Conservation (phyloP, 225 moss, liverwort and hornwort species). For the Pseudoscleropodium purum region DNA sequence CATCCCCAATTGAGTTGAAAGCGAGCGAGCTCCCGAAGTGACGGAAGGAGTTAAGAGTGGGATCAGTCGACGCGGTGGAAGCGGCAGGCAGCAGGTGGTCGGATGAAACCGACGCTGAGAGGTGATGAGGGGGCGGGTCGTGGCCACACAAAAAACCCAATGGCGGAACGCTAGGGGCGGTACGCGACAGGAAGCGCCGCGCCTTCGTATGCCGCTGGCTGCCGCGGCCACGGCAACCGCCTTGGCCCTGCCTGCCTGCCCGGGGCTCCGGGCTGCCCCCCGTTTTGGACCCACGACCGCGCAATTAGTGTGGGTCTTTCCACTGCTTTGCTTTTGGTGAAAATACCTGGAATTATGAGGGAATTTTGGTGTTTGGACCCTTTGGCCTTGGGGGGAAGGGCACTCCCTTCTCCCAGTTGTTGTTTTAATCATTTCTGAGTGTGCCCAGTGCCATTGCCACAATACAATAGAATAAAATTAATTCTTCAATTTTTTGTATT, state of each 20-base stretch:
- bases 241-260: not conserved
- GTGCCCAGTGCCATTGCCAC: not conserved
- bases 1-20: not conserved
- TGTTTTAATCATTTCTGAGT: not conserved
- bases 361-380: not conserved
- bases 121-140: not conserved
- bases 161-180: not conserved
- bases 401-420: too few relatives aligned
- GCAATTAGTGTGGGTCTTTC: not conserved
- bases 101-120: not conserved
- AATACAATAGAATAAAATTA: not conserved
- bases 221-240: not conserved
- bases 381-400: not conserved
- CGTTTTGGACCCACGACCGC: not conserved
- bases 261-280: not conserved
- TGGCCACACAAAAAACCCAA: constrained; percentile 1
- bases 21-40: not conserved
- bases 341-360: not conserved
- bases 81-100: not conserved
- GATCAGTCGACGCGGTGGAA: not conserved
- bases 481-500: not conserved
- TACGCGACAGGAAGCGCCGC: not conserved
- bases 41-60: not conserved
- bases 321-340: too few relatives aligned
- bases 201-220: not conserved